These are phyloP conservation scores for Iberis amara DNA, from an alignment of 441 rosid species.

Conservation along the genomic window DNA sequence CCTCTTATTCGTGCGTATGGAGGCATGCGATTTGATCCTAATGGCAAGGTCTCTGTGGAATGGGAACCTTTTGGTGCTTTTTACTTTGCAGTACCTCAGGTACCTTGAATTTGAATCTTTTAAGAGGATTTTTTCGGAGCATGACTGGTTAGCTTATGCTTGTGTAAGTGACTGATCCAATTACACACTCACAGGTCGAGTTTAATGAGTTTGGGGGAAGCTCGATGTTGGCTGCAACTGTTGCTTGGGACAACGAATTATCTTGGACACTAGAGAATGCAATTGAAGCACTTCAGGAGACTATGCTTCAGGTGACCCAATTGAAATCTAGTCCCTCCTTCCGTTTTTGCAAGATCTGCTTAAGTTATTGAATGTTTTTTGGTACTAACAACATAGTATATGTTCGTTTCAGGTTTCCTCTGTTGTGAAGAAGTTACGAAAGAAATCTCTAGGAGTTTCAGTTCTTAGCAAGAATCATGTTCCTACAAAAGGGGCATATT, in stretches of 20 bases:
- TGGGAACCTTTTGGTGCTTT: conserved; percentile 91
- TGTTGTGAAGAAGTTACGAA: conserved; percentile 33
- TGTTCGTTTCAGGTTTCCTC: conserved; percentile 50
- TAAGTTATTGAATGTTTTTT: background rate
- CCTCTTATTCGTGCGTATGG: conserved; percentile 92
- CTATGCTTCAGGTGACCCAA: conserved; percentile 46
- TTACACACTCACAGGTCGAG: conserved; percentile 57
- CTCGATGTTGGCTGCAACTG: conserved; percentile 73
- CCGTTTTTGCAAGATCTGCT: background rate
- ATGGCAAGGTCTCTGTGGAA: conserved; percentile 55
- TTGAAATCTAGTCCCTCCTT: background rate
- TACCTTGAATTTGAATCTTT: conserved; percentile 23
- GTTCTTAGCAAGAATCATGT: conserved; percentile 52
- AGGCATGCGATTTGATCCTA: conserved; percentile 76
- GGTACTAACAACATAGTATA: background rate
- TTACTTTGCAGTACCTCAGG: conserved; percentile 87
- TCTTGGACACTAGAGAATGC: conserved; percentile 65
- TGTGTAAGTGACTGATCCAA: conserved; percentile 14
- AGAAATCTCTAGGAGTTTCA: conserved; percentile 43
- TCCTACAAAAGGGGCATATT: conserved; percentile 60
- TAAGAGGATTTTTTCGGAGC: background rate
- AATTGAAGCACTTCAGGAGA: conserved; percentile 45
- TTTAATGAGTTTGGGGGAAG: conserved; percentile 75
- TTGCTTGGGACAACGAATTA: conserved; percentile 80
- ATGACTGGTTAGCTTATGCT: conserved; percentile 28